Evolutionary conservation across 1,284 basidiomycete genomes (phyloP).

Genomic region (Marasmius sp.): DNA sequence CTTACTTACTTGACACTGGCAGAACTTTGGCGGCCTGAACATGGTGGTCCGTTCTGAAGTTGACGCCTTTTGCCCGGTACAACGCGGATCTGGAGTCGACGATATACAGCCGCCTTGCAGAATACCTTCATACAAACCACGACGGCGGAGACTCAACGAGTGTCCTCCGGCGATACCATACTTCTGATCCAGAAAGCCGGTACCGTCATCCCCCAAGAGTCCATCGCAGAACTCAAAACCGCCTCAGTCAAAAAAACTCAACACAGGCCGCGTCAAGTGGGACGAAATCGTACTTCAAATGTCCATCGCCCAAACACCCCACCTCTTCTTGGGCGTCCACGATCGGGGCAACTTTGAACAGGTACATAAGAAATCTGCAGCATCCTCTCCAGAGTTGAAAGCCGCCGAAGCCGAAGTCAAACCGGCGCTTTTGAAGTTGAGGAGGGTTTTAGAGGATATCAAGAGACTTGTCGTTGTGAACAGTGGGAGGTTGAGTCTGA

Average conservation of each 20-base stretch:
- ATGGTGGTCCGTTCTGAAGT: slow-evolving; percentile 53
- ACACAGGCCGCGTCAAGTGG: slow-evolving; percentile 38
- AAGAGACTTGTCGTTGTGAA: slow-evolving; percentile 14
- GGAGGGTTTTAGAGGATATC: slow-evolving; percentile 38
- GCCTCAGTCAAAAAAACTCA: slow-evolving; percentile 31
- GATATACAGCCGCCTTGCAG: slow-evolving; percentile 33
- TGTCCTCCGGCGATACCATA: not conserved
- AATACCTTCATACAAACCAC: not conserved
- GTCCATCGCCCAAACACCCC: slow-evolving; percentile 54
- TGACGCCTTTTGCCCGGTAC: slow-evolving; percentile 39
- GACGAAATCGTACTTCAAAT: slow-evolving; percentile 49
- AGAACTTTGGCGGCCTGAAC: slow-evolving; percentile 48
- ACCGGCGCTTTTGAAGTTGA: slow-evolving; percentile 39
- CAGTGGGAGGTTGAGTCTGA: no score
- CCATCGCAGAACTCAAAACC: slow-evolving; percentile 49
- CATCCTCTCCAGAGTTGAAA: slow-evolving; percentile 29
- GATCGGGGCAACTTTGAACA: slow-evolving; percentile 41
- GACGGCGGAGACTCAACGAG: not conserved
- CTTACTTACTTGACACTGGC: not conserved
- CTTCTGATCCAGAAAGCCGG: slow-evolving; percentile 40
- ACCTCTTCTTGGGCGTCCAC: slow-evolving; percentile 51
- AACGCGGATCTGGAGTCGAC: slow-evolving; percentile 27
- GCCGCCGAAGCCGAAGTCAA: slow-evolving; percentile 30
- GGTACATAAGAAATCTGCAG: slow-evolving; percentile 41
- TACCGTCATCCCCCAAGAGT: slow-evolving; percentile 39